A percentile compares a stretch with the other conserved stretches of the same genome.
Evolutionary conservation across 176 grass and related monocot genomes (phyloP).

Genomic region (Avena eriantha): DNA sequence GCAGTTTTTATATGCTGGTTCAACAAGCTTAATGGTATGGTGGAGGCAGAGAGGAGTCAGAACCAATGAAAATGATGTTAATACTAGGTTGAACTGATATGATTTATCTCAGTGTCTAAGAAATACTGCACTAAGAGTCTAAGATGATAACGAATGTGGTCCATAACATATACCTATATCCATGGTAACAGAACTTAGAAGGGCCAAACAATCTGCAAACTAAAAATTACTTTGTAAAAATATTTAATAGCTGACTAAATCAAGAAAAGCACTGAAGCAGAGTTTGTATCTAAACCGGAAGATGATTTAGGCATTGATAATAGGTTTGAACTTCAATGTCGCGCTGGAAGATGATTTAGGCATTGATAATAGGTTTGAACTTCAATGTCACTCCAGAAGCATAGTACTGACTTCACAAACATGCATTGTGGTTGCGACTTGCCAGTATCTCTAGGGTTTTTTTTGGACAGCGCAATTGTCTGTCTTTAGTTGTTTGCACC

Average conservation of each 20-base stretch:
- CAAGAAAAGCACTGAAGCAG: neutral
- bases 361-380: neutral
- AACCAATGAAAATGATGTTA: slow-evolving; percentile 8
- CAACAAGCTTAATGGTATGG: neutral
- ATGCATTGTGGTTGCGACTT: slow-evolving; percentile 18
- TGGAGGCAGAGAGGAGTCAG: neutral
- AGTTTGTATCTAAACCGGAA: neutral
- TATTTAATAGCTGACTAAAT: neutral
- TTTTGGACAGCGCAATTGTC: neutral
- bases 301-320: neutral
- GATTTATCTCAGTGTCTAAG: neutral
- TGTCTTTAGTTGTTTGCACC: slow-evolving; percentile 7
- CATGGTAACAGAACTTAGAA: neutral
- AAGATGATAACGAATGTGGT: neutral
- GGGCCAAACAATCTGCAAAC: neutral
- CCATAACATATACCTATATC: neutral
- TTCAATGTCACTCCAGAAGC: neutral
- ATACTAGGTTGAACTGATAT: neutral
- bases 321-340: neutral
- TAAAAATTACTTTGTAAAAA: neutral
- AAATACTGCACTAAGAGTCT: neutral
- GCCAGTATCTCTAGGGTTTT: neutral
- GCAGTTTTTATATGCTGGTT: neutral
- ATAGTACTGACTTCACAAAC: neutral
- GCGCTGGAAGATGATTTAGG: neutral